These are phyloP conservation scores for Lycium ferocissimum DNA, from an alignment of 257 asterid genomes.

Conservation along the genomic window DNA sequence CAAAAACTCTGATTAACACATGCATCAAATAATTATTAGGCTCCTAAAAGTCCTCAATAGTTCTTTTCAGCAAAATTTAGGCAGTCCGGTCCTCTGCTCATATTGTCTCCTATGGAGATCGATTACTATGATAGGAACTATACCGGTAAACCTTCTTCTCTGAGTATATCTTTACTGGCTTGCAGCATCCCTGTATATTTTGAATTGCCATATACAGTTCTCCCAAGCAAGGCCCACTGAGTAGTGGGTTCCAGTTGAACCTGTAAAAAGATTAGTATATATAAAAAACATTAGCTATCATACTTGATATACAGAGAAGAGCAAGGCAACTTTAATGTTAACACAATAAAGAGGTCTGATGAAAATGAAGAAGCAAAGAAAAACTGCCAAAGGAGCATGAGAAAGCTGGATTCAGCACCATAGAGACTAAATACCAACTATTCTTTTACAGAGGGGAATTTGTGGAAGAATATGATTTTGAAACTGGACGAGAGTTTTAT, in stretches of 20 bases:
- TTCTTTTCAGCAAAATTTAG: too few relatives aligned
- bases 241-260: slow-evolving; percentile 96
- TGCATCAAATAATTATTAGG: not conserved
- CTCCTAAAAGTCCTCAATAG: not conserved
- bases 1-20: not conserved
- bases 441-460: not conserved
- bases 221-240: slow-evolving; percentile 75
- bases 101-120: too few relatives aligned
- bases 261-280: slow-evolving; percentile 43
- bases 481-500: not conserved
- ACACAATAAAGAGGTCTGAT: not conserved
- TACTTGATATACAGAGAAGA: not conserved
- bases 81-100: too few relatives aligned
- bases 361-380: not conserved
- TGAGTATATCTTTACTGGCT: slow-evolving; percentile 85
- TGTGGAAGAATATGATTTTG: not conserved
- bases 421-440: not conserved
- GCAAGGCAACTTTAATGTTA: not conserved
- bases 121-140: not conserved
- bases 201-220: slow-evolving; percentile 56
- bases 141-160: slow-evolving; percentile 97
- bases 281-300: slow-evolving; percentile 31
- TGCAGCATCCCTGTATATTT: slow-evolving; percentile 89
- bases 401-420: slow-evolving; percentile 13
- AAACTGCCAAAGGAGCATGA: not conserved